phyloP scores from a whole-genome alignment of 257 asterid species.

The Solanum acaule region DNA sequence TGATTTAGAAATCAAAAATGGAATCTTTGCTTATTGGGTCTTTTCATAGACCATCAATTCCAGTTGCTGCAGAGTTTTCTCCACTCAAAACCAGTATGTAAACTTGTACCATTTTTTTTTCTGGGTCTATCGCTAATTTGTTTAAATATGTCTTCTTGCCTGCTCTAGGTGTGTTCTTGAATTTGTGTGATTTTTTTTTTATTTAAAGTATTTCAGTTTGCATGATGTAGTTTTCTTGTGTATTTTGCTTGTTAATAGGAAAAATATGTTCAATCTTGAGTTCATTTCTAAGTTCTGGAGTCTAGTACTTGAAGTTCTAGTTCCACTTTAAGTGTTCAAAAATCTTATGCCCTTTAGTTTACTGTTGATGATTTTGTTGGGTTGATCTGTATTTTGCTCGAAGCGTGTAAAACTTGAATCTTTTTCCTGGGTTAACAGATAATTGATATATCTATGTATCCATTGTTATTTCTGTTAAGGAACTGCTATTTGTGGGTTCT shows the following conservation, averaged over 20 bases:
- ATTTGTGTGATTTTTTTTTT: not conserved
- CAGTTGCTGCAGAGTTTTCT: slow-evolving; percentile 23
- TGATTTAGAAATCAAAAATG: slow-evolving; percentile 17
- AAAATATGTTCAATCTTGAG: not conserved
- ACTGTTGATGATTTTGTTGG: not conserved
- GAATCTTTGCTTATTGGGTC: slow-evolving; percentile 48
- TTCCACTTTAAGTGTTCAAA: not conserved
- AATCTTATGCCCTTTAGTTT: not conserved
- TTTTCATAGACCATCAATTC: slow-evolving; percentile 39
- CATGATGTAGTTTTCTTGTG: not conserved
- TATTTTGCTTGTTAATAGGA: not conserved
- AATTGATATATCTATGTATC: not conserved
- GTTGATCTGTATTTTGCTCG: not conserved
- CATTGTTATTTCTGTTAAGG: not conserved
- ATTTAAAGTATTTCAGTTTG: not conserved
- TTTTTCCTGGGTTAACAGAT: not conserved
- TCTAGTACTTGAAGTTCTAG: not conserved
- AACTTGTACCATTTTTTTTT: not conserved
- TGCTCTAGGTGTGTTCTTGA: not conserved
- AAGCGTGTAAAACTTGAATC: not conserved
- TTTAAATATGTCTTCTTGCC: not conserved
- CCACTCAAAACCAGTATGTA: slow-evolving; percentile 31
- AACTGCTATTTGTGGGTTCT: not conserved
- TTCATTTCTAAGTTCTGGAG: not conserved
- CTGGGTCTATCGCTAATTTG: not conserved